Evolutionary conservation across 176 grass and related monocot species (phyloP), one percentile per base, ranked within the genome.

Genomic region (Pontederia crassipes): DNA sequence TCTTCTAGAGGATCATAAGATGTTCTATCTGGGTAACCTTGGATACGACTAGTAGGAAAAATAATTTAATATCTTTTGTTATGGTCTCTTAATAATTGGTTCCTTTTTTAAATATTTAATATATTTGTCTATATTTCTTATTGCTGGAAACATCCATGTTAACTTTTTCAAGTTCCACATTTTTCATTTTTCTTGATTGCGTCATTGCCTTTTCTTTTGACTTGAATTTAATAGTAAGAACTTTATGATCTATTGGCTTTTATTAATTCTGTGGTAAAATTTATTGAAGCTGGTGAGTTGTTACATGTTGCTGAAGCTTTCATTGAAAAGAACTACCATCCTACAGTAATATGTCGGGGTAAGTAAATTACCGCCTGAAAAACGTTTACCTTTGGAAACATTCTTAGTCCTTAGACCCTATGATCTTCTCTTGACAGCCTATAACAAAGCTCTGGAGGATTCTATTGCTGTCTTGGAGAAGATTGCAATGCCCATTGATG

Each of bases 341-440:
- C 93, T 53, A 98, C 87, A 48, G 87, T 98, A 74, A 83, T 98
- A 74, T 98, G 93, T 55, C 78, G 84, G 69, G 87, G 93, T 98
- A 85, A 57, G 32, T 40, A 7, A 40, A 40, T 40, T 40, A 40
- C 32, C 32, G 6, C 32, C 32, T 40, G 6, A 40, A 24, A 24
- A 40, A 40, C 32, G 4, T 40, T 40, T 40, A 40, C 32, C 11
- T 52, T 10, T 52, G 49, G 11, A 24, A 32, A 13, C 3, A 65
- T 62, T 13, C 61, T 81, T 48, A 1, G 11, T 59, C 12, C 10
- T 72, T 49, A 62, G 9, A 57, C 24, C 17, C 7, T 57, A 63
- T 55, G 10, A 46, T 57, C 10, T 24, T 48, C 18, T 28, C 35
- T 49, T 60, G 48, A 49, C 72, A 79, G 76, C 82, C 49, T 97